phyloP scores from a whole-genome alignment of 2,329 filamentous ascomycete species.

The Aspergillus vadensis region DNA sequence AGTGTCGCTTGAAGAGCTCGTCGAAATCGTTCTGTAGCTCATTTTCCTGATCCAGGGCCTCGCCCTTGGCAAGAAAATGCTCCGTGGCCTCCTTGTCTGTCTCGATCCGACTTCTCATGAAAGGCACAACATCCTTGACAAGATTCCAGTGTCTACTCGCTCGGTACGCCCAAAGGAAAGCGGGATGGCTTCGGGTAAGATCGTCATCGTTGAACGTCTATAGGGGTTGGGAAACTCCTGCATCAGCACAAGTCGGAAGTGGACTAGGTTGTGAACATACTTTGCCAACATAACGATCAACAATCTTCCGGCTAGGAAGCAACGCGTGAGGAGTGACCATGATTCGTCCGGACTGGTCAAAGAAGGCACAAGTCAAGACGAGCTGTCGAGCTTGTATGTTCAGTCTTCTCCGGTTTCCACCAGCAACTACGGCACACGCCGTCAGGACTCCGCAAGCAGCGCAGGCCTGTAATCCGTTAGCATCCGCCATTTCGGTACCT shows the following conservation, averaged over 20 bases:
- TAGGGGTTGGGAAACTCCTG: not conserved
- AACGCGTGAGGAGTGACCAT: constrained; percentile 51
- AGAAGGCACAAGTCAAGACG: constrained; percentile 49
- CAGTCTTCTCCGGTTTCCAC: constrained; percentile 55
- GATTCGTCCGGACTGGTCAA: constrained; percentile 46
- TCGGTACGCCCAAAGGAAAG: constrained; percentile 86
- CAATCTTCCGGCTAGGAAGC: constrained; percentile 66
- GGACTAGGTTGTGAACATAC: constrained; percentile 39
- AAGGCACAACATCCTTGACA: constrained; percentile 66
- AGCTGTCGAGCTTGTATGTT: constrained; percentile 65
- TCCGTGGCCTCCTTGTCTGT: constrained; percentile 49
- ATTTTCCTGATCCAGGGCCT: constrained; percentile 43
- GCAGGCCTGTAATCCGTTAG: constrained; percentile 53
- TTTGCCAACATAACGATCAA: constrained; percentile 71
- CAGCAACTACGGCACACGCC: constrained; percentile 56
- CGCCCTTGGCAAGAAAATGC: constrained; percentile 51
- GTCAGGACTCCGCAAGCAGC: constrained; percentile 63
- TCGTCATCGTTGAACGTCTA: constrained; percentile 66
- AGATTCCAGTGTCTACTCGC: constrained; percentile 76
- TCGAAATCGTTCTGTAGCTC: constrained; percentile 70
- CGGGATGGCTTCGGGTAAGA: constrained; percentile 73
- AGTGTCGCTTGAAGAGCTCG: constrained; percentile 76
- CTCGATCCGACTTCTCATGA: constrained; percentile 72
- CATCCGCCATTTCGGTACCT: not conserved
- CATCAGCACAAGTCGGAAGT: not conserved